A percentile compares a stretch with the other conserved stretches of the same genome.
Evolutionary conservation across 2,329 filamentous ascomycete species (phyloP).

Genomic region (Xylariaceae sp.): DNA sequence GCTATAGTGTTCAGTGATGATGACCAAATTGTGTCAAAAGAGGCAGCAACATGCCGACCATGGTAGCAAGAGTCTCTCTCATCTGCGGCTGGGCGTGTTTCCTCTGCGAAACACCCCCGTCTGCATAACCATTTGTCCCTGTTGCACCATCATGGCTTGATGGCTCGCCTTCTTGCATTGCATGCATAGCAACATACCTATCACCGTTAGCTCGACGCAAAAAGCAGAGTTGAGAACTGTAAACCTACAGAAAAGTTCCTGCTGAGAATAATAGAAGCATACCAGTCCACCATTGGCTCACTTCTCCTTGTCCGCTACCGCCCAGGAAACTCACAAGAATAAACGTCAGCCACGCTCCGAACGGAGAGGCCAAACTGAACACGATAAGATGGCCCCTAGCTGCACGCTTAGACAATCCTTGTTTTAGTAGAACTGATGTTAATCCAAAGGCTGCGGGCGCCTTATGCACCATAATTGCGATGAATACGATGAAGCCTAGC

Average conservation of each 20-base stretch:
- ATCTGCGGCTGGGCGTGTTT: constrained; percentile 64
- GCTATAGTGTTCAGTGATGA: constrained; percentile 56
- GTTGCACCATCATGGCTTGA: constrained; percentile 58
- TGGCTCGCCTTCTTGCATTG: constrained; percentile 80
- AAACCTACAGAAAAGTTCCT: constrained; percentile 87
- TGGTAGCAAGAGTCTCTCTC: constrained; percentile 72
- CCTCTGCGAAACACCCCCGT: constrained; percentile 53
- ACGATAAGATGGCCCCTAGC: constrained; percentile 85
- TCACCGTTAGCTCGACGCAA: not conserved
- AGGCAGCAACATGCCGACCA: constrained; percentile 79
- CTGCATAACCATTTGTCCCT: constrained; percentile 60
- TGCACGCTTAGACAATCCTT: constrained; percentile 85
- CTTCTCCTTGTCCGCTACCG: constrained; percentile 64
- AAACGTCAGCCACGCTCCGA: constrained; percentile 85
- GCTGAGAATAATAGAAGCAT: constrained; percentile 94
- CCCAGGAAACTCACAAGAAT: constrained; percentile 76
- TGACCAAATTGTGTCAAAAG: constrained; percentile 80
- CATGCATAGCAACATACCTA: constrained; percentile 97
- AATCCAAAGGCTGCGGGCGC: constrained; percentile 94
- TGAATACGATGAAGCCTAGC: constrained; percentile 88
- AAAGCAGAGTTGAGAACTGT: not conserved
- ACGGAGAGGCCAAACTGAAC: constrained; percentile 89
- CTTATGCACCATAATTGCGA: constrained; percentile 98
- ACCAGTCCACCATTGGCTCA: constrained; percentile 85
- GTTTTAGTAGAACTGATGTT: constrained; percentile 86